phyloP scores from a whole-genome alignment of 2,329 filamentous ascomycete species.

The Chaetomium globosum region DNA sequence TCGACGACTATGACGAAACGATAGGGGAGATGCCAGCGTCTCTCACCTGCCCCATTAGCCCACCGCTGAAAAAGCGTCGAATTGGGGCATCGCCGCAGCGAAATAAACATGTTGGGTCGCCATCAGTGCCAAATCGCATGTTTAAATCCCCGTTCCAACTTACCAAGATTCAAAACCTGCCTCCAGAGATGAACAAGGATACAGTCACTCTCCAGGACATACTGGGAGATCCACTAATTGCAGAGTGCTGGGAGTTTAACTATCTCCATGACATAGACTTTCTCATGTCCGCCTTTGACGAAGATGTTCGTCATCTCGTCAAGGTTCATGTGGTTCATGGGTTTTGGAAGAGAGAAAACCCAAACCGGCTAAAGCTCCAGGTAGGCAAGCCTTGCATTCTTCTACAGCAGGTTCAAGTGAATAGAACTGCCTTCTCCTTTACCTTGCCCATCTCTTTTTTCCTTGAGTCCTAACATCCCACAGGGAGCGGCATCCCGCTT shows the following conservation, averaged over 20 bases:
- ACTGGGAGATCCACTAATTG: constrained; percentile 72
- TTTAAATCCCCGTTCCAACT: constrained; percentile 70
- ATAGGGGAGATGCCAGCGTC: constrained; percentile 37
- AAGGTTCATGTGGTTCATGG: constrained; percentile 62
- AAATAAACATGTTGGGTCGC: not conserved
- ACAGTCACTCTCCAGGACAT: constrained; percentile 68
- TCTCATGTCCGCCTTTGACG: constrained; percentile 57
- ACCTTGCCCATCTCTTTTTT: not conserved
- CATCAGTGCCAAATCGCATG: constrained; percentile 5
- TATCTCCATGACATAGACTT: constrained; percentile 64
- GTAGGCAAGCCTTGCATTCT: constrained; percentile 45
- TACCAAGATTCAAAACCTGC: constrained; percentile 68
- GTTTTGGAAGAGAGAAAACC: constrained; percentile 69
- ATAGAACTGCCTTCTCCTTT: not conserved
- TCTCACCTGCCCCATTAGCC: constrained; percentile 50
- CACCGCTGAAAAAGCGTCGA: constrained; percentile 37
- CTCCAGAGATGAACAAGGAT: constrained; percentile 62
- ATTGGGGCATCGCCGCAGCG: constrained; percentile 4
- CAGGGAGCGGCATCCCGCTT: constrained; percentile 65
- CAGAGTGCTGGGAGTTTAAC: constrained; percentile 72
- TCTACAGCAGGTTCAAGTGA: not conserved
- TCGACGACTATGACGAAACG: constrained; percentile 12
- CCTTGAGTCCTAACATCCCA: not conserved
- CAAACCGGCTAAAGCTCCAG: constrained; percentile 58
- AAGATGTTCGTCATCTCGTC: constrained; percentile 52